phyloP scores from a whole-genome alignment of 169 alveolate genomes.

The Cryptosporidium viatorum region DNA sequence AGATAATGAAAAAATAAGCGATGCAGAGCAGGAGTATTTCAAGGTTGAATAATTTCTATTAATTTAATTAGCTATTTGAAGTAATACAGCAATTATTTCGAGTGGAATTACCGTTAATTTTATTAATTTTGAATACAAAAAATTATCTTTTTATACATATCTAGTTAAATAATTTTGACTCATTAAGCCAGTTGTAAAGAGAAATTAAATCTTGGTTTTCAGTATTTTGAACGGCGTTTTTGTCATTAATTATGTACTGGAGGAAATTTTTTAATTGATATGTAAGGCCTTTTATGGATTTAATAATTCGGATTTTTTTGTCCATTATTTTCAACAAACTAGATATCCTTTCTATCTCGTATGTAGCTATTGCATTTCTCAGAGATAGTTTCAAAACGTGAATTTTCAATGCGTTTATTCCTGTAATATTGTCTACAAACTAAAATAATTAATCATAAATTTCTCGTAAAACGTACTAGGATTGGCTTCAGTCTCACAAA shows the following conservation, averaged over 20 bases:
- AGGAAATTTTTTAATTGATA: conserved; percentile 53
- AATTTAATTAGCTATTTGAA: not conserved
- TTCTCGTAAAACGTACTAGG: not conserved
- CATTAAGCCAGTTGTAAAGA: conserved; percentile 52
- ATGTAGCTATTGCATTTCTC: conserved; percentile 20
- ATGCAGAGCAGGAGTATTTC: conserved; percentile 70
- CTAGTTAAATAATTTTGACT: not conserved
- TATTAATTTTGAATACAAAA: not conserved
- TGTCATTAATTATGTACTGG: conserved; percentile 1
- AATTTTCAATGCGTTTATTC: conserved; percentile 1
- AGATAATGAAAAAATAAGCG: conserved; percentile 37
- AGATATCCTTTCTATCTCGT: conserved; percentile 18
- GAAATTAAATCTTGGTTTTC: conserved; percentile 31
- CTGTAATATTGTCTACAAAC: not conserved
- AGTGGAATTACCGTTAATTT: not conserved
- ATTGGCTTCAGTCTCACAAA: conserved; percentile 1
- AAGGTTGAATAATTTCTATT: conserved; percentile 4
- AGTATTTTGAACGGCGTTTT: not conserved
- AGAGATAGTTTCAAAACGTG: conserved; percentile 42
- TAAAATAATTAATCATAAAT: not conserved
- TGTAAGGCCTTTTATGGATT: conserved; percentile 21
- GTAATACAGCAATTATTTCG: too few relatives aligned
- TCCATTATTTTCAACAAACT: conserved; percentile 30
- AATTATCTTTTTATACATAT: not conserved
- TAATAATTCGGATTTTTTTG: conserved; percentile 31